These are phyloP conservation scores for Coelastrella sp. DNA, from an alignment of 139 green algal species.

Conservation along the genomic window DNA sequence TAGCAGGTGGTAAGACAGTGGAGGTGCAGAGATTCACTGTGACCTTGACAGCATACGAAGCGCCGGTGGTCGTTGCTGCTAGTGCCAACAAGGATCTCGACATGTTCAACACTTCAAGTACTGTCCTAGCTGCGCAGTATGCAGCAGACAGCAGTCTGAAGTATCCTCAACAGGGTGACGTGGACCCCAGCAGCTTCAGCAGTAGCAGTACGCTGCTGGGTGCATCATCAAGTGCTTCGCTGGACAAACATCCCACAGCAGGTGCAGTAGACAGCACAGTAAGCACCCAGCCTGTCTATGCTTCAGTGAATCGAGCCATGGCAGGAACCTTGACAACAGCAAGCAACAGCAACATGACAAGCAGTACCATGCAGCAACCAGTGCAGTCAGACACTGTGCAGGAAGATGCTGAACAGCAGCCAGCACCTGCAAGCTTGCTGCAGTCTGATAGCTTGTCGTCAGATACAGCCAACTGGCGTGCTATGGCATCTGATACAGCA, in stretches of 20 bases:
- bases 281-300: not conserved
- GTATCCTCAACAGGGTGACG: not conserved
- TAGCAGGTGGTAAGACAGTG: not conserved
- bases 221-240: not conserved
- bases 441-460: too few relatives aligned
- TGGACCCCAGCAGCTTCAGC: not conserved
- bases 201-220: conserved; percentile 3
- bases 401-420: not conserved
- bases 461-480: too few relatives aligned
- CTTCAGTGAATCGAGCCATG: not conserved
- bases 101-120: not conserved
- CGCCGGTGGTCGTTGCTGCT: not conserved
- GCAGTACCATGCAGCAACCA: not conserved
- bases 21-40: conserved; percentile 6
- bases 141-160: not conserved
- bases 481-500: too few relatives aligned
- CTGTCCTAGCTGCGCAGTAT: not conserved
- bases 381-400: conserved; percentile 19
- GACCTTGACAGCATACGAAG: conserved; percentile 2
- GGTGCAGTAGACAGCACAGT: too few relatives aligned
- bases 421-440: not conserved
- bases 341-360: not conserved
- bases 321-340: not conserved
- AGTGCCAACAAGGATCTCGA: not conserved
- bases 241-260: not conserved